phyloP scores from a whole-genome alignment of 108 stramenopile genomes.

The Cyclotella kingstonii region DNA sequence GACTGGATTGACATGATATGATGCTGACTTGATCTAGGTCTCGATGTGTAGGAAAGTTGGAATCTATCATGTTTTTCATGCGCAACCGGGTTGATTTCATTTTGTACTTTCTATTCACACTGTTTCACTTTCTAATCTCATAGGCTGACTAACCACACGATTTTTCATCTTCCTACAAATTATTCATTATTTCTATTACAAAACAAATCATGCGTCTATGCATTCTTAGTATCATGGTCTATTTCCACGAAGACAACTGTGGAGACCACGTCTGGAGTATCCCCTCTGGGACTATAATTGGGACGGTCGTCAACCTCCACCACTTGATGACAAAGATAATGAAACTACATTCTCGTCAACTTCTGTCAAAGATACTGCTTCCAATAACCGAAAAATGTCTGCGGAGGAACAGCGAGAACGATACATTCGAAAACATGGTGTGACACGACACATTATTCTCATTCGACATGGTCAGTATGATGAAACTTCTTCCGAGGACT shows the following conservation, averaged over 20 bases:
- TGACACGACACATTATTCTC: constrained; percentile 85
- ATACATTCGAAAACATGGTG: constrained; percentile 61
- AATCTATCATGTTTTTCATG: too few relatives aligned
- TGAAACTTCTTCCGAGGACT: constrained; percentile 74
- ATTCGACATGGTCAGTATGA: constrained; percentile 92
- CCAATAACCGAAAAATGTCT: constrained; percentile 33
- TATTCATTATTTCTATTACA: neutral
- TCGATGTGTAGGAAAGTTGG: too few relatives aligned
- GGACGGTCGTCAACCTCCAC: constrained; percentile 58
- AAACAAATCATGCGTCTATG: neutral
- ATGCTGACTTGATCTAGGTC: too few relatives aligned
- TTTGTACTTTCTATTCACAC: too few relatives aligned
- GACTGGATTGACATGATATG: too few relatives aligned
- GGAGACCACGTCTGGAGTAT: constrained; percentile 70
- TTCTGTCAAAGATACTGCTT: neutral
- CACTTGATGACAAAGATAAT: neutral
- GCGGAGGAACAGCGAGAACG: constrained; percentile 30
- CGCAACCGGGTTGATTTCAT: too few relatives aligned
- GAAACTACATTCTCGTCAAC: neutral
- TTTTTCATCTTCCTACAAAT: too few relatives aligned
- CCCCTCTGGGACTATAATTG: constrained; percentile 85
- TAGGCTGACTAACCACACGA: too few relatives aligned
- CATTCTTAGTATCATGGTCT: constrained; percentile 45
- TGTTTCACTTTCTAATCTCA: too few relatives aligned
- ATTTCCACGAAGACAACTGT: constrained; percentile 79